These are phyloP conservation scores for Tuber borchii DNA, from an alignment of 495 filamentous ascomycete species.

Conservation along the genomic window DNA sequence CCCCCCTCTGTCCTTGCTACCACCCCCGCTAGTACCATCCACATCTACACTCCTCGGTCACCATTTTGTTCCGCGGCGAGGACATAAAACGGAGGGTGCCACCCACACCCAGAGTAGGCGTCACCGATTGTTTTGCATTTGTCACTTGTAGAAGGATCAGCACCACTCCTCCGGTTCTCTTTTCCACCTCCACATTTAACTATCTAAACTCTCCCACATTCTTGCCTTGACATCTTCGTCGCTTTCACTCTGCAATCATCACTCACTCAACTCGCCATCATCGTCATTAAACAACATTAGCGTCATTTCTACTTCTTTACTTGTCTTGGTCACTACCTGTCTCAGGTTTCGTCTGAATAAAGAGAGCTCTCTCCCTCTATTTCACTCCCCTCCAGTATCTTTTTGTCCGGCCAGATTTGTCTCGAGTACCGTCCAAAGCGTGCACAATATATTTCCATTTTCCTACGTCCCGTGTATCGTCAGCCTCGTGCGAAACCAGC, in stretches of 20 bases:
- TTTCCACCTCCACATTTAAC: conserved; percentile 7
- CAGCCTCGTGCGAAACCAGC: conserved; percentile 14
- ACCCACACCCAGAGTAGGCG: conserved; percentile 34
- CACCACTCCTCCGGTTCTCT: conserved; percentile 16
- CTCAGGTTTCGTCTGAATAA: conserved; percentile 7
- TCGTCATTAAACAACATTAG: neutral
- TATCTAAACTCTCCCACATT: conserved; percentile 23
- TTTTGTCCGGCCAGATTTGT: neutral
- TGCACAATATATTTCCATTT: conserved; percentile 18
- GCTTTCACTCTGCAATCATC: conserved; percentile 29
- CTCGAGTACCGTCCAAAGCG: neutral
- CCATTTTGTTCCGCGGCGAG: conserved; percentile 33
- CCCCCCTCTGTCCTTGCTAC: conserved; percentile 22
- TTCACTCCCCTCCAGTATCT: neutral
- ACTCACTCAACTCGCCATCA: conserved; percentile 17
- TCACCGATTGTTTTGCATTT: conserved; percentile 37
- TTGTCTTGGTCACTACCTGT: conserved; percentile 19
- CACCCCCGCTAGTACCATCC: conserved; percentile 33
- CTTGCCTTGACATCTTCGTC: conserved; percentile 25
- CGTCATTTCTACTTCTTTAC: conserved; percentile 18
- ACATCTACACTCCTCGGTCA: conserved; percentile 27
- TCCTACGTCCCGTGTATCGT: conserved; percentile 12
- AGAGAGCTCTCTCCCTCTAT: neutral
- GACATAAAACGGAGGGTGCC: conserved; percentile 36
- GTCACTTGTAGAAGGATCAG: conserved; percentile 33